Conservation (phyloP, 768 basidiomycete species). For the Lactifluus hygrophoroides region DNA sequence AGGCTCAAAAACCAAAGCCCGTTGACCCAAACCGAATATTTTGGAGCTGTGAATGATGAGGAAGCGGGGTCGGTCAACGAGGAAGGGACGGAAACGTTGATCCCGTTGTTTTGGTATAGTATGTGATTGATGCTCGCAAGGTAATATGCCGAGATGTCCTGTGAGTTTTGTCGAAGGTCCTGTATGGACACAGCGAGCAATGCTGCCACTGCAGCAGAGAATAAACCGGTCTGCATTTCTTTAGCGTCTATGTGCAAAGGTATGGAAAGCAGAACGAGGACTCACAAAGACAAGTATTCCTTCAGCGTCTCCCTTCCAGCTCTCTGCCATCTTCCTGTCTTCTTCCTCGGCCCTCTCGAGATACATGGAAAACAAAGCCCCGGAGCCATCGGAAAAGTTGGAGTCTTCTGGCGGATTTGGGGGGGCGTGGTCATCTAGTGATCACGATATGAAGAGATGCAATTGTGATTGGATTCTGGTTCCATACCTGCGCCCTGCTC, state of each 20-base stretch:
- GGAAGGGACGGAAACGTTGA: not conserved
- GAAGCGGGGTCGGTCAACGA: not conserved
- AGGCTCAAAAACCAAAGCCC: slow-evolving; percentile 34
- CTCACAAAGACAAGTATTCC: slow-evolving; percentile 14
- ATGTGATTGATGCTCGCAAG: slow-evolving; percentile 5
- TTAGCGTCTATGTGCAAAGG: not conserved
- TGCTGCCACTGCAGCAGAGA: slow-evolving; percentile 15
- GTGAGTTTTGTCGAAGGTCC: not conserved
- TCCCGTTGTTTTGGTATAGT: not conserved
- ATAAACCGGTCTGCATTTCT: slow-evolving; percentile 11
- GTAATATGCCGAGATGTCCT: not conserved
- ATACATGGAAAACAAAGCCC: slow-evolving; percentile 12
- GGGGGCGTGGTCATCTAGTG: not conserved
- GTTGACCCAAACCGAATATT: slow-evolving; percentile 32
- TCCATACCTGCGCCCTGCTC: not conserved
- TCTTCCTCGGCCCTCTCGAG: slow-evolving; percentile 5
- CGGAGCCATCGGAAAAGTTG: not conserved
- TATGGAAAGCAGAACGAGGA: not conserved
- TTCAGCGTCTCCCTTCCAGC: slow-evolving; percentile 16
- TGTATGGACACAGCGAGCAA: slow-evolving; percentile 8
- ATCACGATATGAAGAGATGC: not conserved
- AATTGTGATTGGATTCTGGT: not conserved
- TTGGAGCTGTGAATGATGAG: slow-evolving; percentile 19
- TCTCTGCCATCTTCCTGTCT: slow-evolving; percentile 4
- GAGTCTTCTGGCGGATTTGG: not conserved